Evolutionary conservation across 495 filamentous ascomycete genomes (phyloP), one percentile per base, ranked within the genome.

Genomic region (Aspergillus asperescens): DNA sequence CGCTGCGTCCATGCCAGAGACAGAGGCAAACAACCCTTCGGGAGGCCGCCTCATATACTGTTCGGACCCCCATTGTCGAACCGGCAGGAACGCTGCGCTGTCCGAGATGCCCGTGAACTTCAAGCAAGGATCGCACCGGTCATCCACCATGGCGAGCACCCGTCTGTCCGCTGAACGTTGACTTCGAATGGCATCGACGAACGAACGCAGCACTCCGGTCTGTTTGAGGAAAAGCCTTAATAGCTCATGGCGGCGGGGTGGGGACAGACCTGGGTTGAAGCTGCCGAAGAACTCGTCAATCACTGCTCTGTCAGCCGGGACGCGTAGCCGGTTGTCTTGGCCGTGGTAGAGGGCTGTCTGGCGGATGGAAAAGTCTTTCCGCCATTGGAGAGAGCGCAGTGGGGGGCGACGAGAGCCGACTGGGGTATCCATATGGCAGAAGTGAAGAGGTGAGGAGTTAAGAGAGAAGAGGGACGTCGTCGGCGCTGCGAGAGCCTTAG

Each of bases 71-170:
- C 57, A 60, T 53, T 45, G 53, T 20, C 57, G 47, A 9, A 56
- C 48, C 13, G 54, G 57, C 39, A 60, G 27, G 32, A 56, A 56
- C 42, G 23, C 39, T 25, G 46, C 15, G 38, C 34, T 53, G 31
- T 53, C 53, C 10, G 57, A n/a, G 13, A 60, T 53, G 20, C 41
- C 23, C 13, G 48, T 47, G 10, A 60, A 42, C 27, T 48, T 27
- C 40, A 53, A 48, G 23, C 48, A 60, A 24, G 57, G 57, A 50
- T 56, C 57, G 34, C 57, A 56, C 27, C 57, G 29, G 35, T 60
- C 57, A 34, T 60, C 57, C 4, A 60, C 35, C 24, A 60, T 48
- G 25, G 49, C 57, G 7, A 60, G 32, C 7, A 39, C 4, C n/a
- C 29, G 42, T 27, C 25, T 47, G 28, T 44, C 23, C 20, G n/a